Evolutionary conservation across 805 yeast genomes (phyloP).

Genomic region (Schwanniomyces occidentalis): DNA sequence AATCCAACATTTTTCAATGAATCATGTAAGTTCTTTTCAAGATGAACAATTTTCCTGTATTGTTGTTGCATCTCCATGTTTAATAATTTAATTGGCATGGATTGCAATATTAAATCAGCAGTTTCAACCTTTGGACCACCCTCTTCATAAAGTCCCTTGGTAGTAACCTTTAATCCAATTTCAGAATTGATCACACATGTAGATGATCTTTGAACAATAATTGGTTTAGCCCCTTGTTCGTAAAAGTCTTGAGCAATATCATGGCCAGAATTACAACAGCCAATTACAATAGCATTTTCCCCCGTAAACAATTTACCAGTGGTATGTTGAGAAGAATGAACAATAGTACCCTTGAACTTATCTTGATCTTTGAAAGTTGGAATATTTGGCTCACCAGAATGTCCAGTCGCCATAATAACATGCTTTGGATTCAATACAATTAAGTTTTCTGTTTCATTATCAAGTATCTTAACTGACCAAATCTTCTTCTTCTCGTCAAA

Average conservation of each 20-base stretch:
- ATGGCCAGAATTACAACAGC: constrained; percentile 48
- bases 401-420: constrained; percentile 46
- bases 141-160: constrained; percentile 34
- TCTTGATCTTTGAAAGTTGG: constrained; percentile 41
- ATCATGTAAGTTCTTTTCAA: constrained; percentile 31
- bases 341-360: constrained; percentile 36
- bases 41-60: constrained; percentile 28
- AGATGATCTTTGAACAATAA: constrained; percentile 47
- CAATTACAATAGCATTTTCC: constrained; percentile 44
- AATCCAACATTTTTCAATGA: constrained; percentile 38
- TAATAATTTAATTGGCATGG: constrained; percentile 33
- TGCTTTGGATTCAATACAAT: constrained; percentile 32
- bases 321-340: constrained; percentile 43
- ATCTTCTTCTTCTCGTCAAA: constrained; percentile 24
- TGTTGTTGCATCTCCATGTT: constrained; percentile 39
- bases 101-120: constrained; percentile 39
- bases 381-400: constrained; percentile 46
- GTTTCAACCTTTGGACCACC: constrained; percentile 37
- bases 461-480: constrained; percentile 35
- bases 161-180: constrained; percentile 27
- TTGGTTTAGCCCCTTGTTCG: constrained; percentile 44
- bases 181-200: constrained; percentile 43
- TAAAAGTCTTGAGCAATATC: constrained; percentile 47
- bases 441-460: constrained; percentile 24
- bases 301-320: constrained; percentile 44